Evolutionary conservation across 2,329 filamentous ascomycete genomes (phyloP).

Genomic region (Didymella lethalis): DNA sequence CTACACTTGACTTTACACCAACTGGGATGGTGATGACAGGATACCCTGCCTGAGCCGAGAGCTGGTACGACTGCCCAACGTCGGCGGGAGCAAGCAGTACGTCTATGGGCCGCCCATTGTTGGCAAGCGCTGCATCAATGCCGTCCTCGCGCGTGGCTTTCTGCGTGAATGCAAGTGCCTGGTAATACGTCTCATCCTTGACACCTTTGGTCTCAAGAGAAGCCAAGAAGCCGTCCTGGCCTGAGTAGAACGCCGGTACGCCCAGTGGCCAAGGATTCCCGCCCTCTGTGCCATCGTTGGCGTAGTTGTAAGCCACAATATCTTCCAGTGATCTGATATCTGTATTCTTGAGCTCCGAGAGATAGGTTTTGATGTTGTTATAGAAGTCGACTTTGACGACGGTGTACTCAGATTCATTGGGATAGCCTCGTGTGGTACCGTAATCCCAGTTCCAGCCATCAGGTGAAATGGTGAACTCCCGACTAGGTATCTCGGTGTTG

Average conservation of each 20-base stretch:
- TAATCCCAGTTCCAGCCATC: constrained; percentile 79
- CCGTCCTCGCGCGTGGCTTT: constrained; percentile 68
- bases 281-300: constrained; percentile 72
- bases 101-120: constrained; percentile 58
- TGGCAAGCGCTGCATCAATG: constrained; percentile 71
- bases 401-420: constrained; percentile 78
- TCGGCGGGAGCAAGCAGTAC: constrained; percentile 74
- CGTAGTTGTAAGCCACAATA: constrained; percentile 52
- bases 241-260: constrained; percentile 63
- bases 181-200: constrained; percentile 70
- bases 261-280: constrained; percentile 62
- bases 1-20: constrained; percentile 58
- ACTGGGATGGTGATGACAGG: constrained; percentile 74
- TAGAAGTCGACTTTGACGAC: constrained; percentile 76
- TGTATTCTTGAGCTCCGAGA: constrained; percentile 66
- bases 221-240: constrained; percentile 75
- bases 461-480: constrained; percentile 68
- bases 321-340: constrained; percentile 36
- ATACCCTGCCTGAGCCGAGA: constrained; percentile 78
- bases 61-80: constrained; percentile 71
- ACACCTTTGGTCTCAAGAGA: constrained; percentile 67
- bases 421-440: constrained; percentile 66
- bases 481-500: constrained; percentile 71
- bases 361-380: constrained; percentile 70
- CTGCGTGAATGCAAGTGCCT: constrained; percentile 70